Conservation (phyloP, 106 monocot genomes). For the Hemerocallis citrina region DNA sequence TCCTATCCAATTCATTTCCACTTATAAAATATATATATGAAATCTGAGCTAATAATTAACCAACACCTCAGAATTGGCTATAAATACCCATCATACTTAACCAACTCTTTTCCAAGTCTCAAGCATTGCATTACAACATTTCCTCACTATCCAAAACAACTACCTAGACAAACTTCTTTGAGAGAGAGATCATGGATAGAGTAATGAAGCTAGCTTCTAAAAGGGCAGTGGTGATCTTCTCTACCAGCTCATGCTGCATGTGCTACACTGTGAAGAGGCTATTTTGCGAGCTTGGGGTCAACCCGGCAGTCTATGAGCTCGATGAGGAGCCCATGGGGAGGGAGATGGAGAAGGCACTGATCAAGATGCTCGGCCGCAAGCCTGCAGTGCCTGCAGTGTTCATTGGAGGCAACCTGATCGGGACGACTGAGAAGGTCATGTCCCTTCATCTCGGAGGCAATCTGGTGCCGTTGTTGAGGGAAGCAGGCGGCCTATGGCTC, state of each 20-base stretch:
- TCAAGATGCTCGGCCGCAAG: slow-evolving; percentile 11
- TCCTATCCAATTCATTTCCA: no score
- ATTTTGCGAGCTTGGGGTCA: slow-evolving; percentile 14
- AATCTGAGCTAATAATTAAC: no score
- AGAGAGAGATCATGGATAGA: neutral
- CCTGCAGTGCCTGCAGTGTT: slow-evolving; percentile 20
- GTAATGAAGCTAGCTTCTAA: slow-evolving; percentile 13
- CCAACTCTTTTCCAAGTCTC: no score
- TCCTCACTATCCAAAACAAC: no score
- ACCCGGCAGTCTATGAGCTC: slow-evolving; percentile 13
- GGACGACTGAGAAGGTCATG: slow-evolving; percentile 17
- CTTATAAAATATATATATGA: no score
- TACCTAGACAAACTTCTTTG: no score
- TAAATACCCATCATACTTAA: no score
- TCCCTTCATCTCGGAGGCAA: slow-evolving; percentile 22
- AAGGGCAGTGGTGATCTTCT: slow-evolving; percentile 21
- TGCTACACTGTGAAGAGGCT: slow-evolving; percentile 17
- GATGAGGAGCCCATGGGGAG: slow-evolving; percentile 17
- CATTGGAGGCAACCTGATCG: slow-evolving; percentile 13
- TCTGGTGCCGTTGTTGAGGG: slow-evolving; percentile 13
- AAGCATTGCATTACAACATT: no score
- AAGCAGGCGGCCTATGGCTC: slow-evolving; percentile 21
- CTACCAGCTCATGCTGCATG: slow-evolving; percentile 20
- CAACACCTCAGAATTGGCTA: no score
- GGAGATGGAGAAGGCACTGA: slow-evolving; percentile 20